Evolutionary conservation across 2,329 filamentous ascomycete species (phyloP), one percentile per base, ranked within the genome.

Genomic region (Alternaria arborescens): DNA sequence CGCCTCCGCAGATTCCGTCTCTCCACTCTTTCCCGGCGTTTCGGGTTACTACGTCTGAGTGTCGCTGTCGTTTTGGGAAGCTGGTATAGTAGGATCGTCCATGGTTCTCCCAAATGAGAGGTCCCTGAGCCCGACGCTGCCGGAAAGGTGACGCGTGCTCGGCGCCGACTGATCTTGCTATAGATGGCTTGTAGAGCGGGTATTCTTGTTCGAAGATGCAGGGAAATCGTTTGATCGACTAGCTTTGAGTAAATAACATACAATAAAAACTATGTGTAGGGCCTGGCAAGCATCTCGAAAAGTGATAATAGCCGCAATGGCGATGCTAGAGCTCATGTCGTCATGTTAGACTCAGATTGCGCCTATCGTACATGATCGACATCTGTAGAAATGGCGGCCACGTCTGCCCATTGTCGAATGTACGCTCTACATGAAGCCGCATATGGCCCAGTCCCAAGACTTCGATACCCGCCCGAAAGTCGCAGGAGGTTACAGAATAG

Each of bases 1-100:
- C 20, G 46, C 46, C 46, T 50, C 46, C 52, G 42, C 42, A 38
- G 41, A 55, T 47, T 55, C 41, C 50, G 50, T 52, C 28, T 48
- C 28, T 28, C 52, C 52, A 46, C 52, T 30, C 42, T 47, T 24
- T 55, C 42, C 52, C 30, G 52, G 41, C 22, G 5, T 40, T 55
- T n/a, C 30, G 42, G 42, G 20, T 20, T 22, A 26, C 42, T 46
- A 36, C 30, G 22, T 44, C n/a, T 12, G 14, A 14, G 22, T 46
- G 28, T 47, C 34, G 16, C 36, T 30, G 22, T 38, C 32, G 30
- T n/a, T 47, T 55, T 55, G 6, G 22, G 42, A 47, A 26, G 12
- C 46, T 50, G 46, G 20, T n/a, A 50, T 50, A 26, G 46, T 20
- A 26, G 6, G 46, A 38, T 50, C 20, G 16, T 38, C 46, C 30